Evolutionary conservation across 495 filamentous ascomycete species (phyloP).

Genomic region (Aspergillus coremiiformis): DNA sequence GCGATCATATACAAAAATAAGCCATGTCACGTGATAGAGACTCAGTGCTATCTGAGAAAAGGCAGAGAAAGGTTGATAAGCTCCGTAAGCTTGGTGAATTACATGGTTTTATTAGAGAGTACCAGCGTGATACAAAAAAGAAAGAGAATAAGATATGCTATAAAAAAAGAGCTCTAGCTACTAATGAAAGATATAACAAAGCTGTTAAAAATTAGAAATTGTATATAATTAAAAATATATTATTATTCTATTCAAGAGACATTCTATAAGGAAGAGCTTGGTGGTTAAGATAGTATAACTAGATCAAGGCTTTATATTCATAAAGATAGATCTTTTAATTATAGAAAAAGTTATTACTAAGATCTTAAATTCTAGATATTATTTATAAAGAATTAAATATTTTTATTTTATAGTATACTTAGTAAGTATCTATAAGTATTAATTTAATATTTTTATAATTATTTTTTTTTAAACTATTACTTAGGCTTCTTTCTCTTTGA

Average conservation of each 20-base stretch:
- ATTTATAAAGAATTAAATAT: too few relatives aligned
- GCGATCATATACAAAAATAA: neutral
- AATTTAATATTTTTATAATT: too few relatives aligned
- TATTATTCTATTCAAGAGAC: neutral
- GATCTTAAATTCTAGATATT: too few relatives aligned
- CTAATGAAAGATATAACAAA: neutral
- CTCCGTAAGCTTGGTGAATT: constrained; percentile 1
- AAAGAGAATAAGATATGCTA: constrained; percentile 3
- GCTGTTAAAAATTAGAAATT: constrained; percentile 3
- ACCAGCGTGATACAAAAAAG: neutral
- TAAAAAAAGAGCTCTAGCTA: constrained; percentile 1
- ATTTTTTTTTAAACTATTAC: too few relatives aligned
- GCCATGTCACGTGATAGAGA: neutral
- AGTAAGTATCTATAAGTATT: too few relatives aligned
- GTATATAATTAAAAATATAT: neutral
- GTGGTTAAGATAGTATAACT: too few relatives aligned
- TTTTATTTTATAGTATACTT: too few relatives aligned
- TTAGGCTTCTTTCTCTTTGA: too few relatives aligned
- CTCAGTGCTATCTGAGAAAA: neutral
- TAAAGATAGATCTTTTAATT: too few relatives aligned
- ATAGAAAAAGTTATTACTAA: too few relatives aligned
- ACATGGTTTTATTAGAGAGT: constrained; percentile 2
- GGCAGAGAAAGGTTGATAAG: constrained; percentile 1
- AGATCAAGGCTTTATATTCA: too few relatives aligned
- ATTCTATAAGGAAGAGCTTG: too few relatives aligned